A percentile compares a stretch with the other conserved stretches of the same genome.
Conservation (phyloP, 805 yeast species). For the Metschnikowia matae region DNA sequence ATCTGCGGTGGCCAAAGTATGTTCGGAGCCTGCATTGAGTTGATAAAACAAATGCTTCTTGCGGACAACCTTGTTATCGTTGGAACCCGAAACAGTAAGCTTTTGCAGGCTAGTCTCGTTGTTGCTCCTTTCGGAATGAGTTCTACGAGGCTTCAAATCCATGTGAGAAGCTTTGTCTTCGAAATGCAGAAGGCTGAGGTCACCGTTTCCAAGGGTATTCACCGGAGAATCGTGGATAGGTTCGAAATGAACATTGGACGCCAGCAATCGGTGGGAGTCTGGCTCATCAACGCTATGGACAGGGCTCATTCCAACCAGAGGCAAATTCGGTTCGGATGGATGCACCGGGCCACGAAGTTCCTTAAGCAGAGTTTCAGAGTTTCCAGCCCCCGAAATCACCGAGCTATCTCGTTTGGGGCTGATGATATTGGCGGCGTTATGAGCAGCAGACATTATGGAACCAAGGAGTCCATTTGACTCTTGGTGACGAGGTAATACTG, state of each 20-base stretch:
- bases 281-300: neutral
- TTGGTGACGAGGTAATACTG: neutral
- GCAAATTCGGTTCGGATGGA: neutral
- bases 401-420: slow-evolving; percentile 9
- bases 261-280: neutral
- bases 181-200: slow-evolving; percentile 33
- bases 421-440: slow-evolving; percentile 38
- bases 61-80: slow-evolving; percentile 20
- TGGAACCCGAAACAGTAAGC: slow-evolving; percentile 16
- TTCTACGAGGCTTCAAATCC: slow-evolving; percentile 14
- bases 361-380: neutral
- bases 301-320: neutral
- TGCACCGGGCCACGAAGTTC: neutral
- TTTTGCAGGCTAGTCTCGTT: slow-evolving; percentile 13
- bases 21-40: slow-evolving; percentile 12
- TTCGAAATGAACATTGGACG: slow-evolving; percentile 41
- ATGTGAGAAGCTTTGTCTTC: slow-evolving; percentile 6
- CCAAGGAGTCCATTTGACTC: slow-evolving; percentile 37
- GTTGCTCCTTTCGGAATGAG: slow-evolving; percentile 6
- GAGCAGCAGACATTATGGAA: slow-evolving; percentile 45
- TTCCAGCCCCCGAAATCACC: neutral
- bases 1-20: slow-evolving; percentile 11
- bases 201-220: slow-evolving; percentile 48
- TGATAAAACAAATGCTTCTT: slow-evolving; percentile 19
- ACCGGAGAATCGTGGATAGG: slow-evolving; percentile 45